Evolutionary conservation across 768 basidiomycete species (phyloP).

Genomic region (Coprinellus micaceus): DNA sequence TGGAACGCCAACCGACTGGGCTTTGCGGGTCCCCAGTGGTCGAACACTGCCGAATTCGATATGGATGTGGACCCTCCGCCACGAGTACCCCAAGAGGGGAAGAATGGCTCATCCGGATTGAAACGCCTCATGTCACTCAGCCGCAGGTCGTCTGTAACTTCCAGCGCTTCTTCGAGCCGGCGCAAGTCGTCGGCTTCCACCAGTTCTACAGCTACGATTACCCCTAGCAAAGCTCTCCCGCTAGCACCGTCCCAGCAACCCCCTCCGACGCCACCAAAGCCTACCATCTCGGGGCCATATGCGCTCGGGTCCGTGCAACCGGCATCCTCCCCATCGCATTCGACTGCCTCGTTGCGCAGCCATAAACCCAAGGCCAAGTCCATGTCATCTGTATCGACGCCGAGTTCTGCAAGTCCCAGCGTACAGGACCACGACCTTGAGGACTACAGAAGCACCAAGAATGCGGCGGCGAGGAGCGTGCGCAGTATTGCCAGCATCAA

Average conservation of each 20-base stretch:
- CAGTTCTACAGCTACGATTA: not conserved
- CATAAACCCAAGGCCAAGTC: not conserved
- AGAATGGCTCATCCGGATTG: constrained; percentile 16
- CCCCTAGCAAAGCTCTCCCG: constrained; percentile 11
- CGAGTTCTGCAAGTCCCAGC: not conserved
- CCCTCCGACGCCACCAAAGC: constrained; percentile 22
- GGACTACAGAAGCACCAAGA: constrained; percentile 41
- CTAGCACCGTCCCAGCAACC: constrained; percentile 7
- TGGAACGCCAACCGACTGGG: not conserved
- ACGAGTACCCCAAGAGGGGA: constrained; percentile 15
- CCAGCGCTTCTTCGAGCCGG: not conserved
- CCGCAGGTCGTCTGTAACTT: constrained; percentile 17
- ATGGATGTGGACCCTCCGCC: constrained; percentile 13
- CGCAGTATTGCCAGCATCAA: constrained; percentile 41
- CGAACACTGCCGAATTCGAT: constrained; percentile 15
- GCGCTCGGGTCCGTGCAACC: constrained; percentile 38
- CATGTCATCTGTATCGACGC: not conserved
- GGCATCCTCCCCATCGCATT: constrained; percentile 13
- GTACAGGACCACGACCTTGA: constrained; percentile 35
- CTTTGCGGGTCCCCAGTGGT: not conserved
- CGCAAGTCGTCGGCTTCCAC: constrained; percentile 2
- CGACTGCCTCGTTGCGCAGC: constrained; percentile 12
- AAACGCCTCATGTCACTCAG: constrained; percentile 35
- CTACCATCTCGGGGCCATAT: constrained; percentile 44
- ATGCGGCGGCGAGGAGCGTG: constrained; percentile 39